Evolutionary conservation across 805 yeast species (phyloP), one percentile per base, ranked within the genome.

Genomic region (Saccharomyces kudriavzevii): DNA sequence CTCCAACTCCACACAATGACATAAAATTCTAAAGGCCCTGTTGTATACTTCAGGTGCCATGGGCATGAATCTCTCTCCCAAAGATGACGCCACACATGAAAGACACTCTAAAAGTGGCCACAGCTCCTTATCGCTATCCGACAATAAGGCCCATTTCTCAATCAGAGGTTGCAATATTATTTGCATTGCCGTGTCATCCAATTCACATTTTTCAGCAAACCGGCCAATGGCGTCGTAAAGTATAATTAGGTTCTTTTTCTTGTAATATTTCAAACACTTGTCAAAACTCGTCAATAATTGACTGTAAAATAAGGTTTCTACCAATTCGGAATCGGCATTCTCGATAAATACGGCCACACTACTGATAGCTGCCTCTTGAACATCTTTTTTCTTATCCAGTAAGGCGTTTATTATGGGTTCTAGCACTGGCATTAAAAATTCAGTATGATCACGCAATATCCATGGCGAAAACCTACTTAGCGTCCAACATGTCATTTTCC

Each of bases 401-500:
- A 88, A 82, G 70, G 94, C 86, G 49, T 68, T 73, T 66, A 94
- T 78, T 49, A 94, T 78, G 1, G 94, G 80, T 61, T 86, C 83
- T 55, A 94, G 77, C 0, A 94, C 89, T 4, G 94, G 94, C 54
- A 79, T 74, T 65, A 87, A 85, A 62, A 85, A 86, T 57, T 74
- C 78, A 8, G 89, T 77, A 65, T 80, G 86, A 64, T 87, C 89
- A 4, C 77, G 76, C 49, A 88, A 80, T 24, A 92, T 85, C 96
- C 97, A 90, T 2, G 78, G 63, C 0, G 94, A 79, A 67, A 85
- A 94, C 53, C 98, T 77, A 47, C 96, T 85, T 48, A 94, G 72
- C 0, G 98, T 88, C 99, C 99, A 94, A 73, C 98, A 92, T 0
- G 96, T 75, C 51, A 94, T 94, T 69, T 89, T 96, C 59, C 98